Evolutionary conservation across 129 eudicot species (phyloP).

Genomic region (Ambrosia trifida): DNA sequence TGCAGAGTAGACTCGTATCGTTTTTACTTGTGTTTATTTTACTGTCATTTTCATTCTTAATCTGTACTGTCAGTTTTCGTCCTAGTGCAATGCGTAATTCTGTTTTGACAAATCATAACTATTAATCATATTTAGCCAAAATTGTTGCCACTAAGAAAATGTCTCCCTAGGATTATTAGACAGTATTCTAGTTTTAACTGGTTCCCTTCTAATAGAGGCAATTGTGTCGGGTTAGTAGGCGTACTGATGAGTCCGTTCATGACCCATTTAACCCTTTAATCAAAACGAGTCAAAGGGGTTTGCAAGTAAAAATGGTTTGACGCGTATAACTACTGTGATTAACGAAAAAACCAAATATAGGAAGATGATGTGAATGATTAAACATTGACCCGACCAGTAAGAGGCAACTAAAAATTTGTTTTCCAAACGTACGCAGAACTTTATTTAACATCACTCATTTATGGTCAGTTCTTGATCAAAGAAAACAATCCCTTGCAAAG

Average conservation of each 20-base stretch:
- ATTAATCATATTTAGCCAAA: too few species aligned
- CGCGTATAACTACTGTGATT: neutral
- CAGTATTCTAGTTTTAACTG: neutral
- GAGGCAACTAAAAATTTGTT: neutral
- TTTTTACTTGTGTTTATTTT: neutral
- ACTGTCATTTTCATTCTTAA: neutral
- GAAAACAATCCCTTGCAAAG: neutral
- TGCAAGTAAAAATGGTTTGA: too few species aligned
- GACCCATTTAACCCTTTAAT: neutral
- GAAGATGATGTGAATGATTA: neutral
- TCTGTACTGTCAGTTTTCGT: neutral
- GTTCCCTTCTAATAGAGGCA: neutral
- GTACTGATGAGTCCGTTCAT: neutral
- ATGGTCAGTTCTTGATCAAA: neutral
- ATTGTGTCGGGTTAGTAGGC: neutral
- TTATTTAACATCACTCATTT: neutral
- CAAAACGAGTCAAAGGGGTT: neutral
- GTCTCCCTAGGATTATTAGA: neutral
- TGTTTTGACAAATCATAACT: neutral
- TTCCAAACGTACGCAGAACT: constrained; percentile 1
- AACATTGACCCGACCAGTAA: neutral
- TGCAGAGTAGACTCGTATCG: constrained; percentile 33
- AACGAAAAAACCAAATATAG: neutral
- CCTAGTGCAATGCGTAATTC: neutral
- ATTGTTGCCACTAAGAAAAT: neutral